A percentile compares a stretch with the other conserved stretches of the same genome.
phyloP scores from a whole-genome alignment of 371 early-diverging fungal species.

The Mortierella sp. region DNA sequence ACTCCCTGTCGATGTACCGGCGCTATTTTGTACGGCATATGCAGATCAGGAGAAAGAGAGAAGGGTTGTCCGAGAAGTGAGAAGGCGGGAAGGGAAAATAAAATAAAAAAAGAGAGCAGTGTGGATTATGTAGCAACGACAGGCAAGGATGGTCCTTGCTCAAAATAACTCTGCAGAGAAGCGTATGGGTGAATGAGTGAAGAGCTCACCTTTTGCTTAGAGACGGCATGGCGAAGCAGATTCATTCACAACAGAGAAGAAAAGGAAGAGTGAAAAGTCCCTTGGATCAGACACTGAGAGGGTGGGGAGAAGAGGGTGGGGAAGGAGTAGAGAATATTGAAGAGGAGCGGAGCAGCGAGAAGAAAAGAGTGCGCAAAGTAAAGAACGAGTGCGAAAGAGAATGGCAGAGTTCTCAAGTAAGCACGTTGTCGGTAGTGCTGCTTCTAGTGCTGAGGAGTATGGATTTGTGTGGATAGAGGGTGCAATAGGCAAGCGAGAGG shows the following conservation, averaged over 20 bases:
- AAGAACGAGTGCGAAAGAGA: neutral
- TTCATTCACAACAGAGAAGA: conserved; percentile 29
- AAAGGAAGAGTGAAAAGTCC: neutral
- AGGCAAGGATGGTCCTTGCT: neutral
- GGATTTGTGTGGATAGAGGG: too few species aligned
- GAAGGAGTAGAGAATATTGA: neutral
- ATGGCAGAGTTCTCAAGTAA: too few species aligned
- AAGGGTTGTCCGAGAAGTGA: neutral
- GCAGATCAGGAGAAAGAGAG: neutral
- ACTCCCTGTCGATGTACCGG: conserved; percentile 62
- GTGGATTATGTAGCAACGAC: too few species aligned
- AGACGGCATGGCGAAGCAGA: conserved; percentile 56
- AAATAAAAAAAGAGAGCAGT: neutral
- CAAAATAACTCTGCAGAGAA: neutral
- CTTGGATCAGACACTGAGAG: neutral
- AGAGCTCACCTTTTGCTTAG: conserved; percentile 49
- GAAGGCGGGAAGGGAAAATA: neutral
- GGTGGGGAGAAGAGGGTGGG: neutral
- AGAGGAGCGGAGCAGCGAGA: neutral
- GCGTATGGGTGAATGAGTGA: neutral
- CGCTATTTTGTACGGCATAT: conserved; percentile 31
- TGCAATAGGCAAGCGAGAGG: too few species aligned
- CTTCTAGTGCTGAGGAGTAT: too few species aligned
- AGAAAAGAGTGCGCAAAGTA: neutral
- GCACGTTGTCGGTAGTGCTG: too few species aligned